Evolutionary conservation across 2,329 filamentous ascomycete species (phyloP).

Genomic region (Aplosporella prunicola): DNA sequence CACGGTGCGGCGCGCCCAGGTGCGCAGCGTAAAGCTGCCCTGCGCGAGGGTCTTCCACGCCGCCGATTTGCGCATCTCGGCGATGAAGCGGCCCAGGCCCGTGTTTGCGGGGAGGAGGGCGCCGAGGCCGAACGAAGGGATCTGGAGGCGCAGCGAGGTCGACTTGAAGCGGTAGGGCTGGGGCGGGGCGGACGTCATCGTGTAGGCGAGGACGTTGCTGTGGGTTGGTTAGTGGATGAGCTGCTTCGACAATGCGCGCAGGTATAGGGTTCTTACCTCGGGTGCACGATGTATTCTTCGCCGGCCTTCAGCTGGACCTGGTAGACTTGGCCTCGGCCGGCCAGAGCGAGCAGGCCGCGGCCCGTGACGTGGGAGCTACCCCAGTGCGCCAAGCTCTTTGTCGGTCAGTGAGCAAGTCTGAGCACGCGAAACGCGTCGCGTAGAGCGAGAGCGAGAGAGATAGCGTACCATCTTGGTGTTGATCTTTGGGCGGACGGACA

Average conservation of each 20-base stretch:
- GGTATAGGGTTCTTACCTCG: constrained; percentile 41
- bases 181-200: constrained; percentile 62
- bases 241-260: neutral
- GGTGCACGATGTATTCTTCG: constrained; percentile 86
- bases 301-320: constrained; percentile 70
- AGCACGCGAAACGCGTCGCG: neutral
- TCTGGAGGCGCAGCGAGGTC: constrained; percentile 62
- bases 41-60: constrained; percentile 62
- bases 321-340: constrained; percentile 82
- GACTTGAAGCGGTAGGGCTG: constrained; percentile 81
- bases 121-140: constrained; percentile 58
- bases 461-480: constrained; percentile 56
- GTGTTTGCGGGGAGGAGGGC: constrained; percentile 58
- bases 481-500: constrained; percentile 65
- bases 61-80: constrained; percentile 57
- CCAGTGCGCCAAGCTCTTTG: constrained; percentile 70
- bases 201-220: constrained; percentile 85
- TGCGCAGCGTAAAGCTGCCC: constrained; percentile 61
- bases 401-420: constrained; percentile 26
- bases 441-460: neutral
- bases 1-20: constrained; percentile 68
- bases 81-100: constrained; percentile 64
- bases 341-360: constrained; percentile 73
- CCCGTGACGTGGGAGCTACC: constrained; percentile 83
- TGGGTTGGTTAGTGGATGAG: too few relatives aligned